Evolutionary conservation across 2,329 filamentous ascomycete species (phyloP).

Genomic region (Dryadomyces quercus-mongolicae): DNA sequence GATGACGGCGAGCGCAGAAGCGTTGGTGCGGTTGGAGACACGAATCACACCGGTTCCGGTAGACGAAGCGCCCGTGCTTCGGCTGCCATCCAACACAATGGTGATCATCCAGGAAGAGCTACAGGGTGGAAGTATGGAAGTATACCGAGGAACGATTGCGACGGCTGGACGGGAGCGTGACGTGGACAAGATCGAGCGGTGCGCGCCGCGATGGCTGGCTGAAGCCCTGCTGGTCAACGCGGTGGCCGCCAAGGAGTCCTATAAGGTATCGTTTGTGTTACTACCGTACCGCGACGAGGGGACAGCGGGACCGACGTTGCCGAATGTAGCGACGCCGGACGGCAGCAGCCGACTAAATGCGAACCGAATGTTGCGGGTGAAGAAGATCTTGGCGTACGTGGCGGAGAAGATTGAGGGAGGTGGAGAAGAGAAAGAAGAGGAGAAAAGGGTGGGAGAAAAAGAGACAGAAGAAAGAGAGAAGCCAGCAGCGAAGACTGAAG

Average conservation of each 20-base stretch:
- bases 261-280: constrained; percentile 91
- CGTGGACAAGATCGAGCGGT: constrained; percentile 72
- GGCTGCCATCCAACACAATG: constrained; percentile 51
- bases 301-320: constrained; percentile 31
- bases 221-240: constrained; percentile 77
- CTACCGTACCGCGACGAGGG: constrained; percentile 60
- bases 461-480: neutral
- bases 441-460: neutral
- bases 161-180: constrained; percentile 53
- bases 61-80: constrained; percentile 65
- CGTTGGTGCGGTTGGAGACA: constrained; percentile 44
- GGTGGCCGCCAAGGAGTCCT: constrained; percentile 75
- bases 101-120: constrained; percentile 61
- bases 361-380: constrained; percentile 89
- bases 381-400: constrained; percentile 87
- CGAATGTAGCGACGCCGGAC: constrained; percentile 61
- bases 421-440: neutral
- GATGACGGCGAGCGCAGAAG: constrained; percentile 22
- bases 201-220: constrained; percentile 83
- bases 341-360: constrained; percentile 87
- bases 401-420: constrained; percentile 70
- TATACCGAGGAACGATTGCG: constrained; percentile 82
- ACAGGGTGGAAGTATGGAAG: constrained; percentile 60
- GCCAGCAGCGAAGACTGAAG: neutral
- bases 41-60: constrained; percentile 57